phyloP scores from a whole-genome alignment of 345 rosid species.

The Pistacia vera region DNA sequence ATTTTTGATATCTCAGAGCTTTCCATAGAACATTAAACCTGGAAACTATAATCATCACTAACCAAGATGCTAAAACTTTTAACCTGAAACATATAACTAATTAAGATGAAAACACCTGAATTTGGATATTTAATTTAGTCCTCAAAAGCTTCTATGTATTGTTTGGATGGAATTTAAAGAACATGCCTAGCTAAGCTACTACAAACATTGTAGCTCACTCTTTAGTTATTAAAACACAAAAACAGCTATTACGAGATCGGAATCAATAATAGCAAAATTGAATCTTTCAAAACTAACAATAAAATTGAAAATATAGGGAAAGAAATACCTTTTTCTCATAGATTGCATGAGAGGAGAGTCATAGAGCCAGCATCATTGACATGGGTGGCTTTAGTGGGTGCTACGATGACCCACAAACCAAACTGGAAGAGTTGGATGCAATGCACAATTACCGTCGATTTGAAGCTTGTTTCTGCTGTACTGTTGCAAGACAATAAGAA shows the following conservation, averaged over 20 bases:
- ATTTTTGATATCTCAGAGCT: neutral
- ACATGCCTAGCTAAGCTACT: neutral
- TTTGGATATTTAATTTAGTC: neutral
- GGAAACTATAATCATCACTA: neutral
- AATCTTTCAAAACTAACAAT: no score
- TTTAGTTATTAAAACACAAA: no score
- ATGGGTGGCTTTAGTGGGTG: conserved; percentile 54
- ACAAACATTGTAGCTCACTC: neutral
- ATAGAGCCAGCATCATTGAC: conserved; percentile 82
- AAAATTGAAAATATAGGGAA: neutral
- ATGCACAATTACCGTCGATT: conserved; percentile 8
- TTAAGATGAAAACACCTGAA: neutral
- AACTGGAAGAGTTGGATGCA: conserved; percentile 36
- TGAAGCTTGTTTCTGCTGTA: conserved; percentile 24
- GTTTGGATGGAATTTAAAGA: neutral
- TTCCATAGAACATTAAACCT: neutral
- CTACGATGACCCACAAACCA: conserved; percentile 30
- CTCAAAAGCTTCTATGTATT: neutral
- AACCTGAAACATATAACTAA: neutral
- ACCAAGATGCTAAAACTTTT: neutral
- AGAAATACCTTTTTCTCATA: conserved; percentile 80
- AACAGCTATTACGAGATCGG: no score
- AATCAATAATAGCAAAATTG: no score
- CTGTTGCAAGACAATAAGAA: conserved; percentile 20
- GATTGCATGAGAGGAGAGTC: conserved; percentile 87